Base-by-base conservation (phyloP, 192 early-diverging fungal species). In the Backusella luteola region DNA sequence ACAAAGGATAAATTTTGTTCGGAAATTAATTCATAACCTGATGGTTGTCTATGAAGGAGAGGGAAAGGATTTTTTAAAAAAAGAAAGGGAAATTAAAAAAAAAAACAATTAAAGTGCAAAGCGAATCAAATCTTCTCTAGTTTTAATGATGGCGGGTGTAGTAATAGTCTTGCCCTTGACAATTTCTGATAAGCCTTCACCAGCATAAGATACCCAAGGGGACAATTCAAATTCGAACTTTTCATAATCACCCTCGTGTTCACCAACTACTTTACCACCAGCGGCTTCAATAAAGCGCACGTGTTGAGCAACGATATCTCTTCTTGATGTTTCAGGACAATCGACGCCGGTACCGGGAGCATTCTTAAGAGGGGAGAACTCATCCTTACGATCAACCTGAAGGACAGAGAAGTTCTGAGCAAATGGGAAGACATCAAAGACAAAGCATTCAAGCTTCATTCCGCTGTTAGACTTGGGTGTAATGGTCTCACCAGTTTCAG, bases 371-470 rank as follows among this genome's bases (percentile, higher is more conserved):
- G 98, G 98, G 21, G 94, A 95, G 79, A 99, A 99, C 87, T 99
- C 97, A 69, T 99, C 98, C 39, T 88, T 89, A 68, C 98, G 93
- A 67, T 93, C 91, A 44, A 93, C 92, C 81, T 99, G 96, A 52
- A 99, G 88, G 39, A 98, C 96, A 35, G 97, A 95, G 88, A 99
- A 88, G 46, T 85, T 76, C 73, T 97, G 83, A 34, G 93, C 91
- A 77, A 91, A 96, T 32, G 98, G 97, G 84, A 99, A 96, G 12
- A 99, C 97, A 83, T 99, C 98, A 92, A 99, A 99, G 53, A 99
- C 97, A 85, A 99, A 99, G 78, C 96, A 89, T 87, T 99, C 98
- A 15, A 99, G 90, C 86, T 99, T 99, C 90, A 99, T 96, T 66
- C 97, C 98, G 78, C 97, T 98, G 82, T 91, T 90, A 75, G 90